These are phyloP conservation scores for Penicillium odoratum DNA, from an alignment of 495 filamentous ascomycete species.

Conservation along the genomic window DNA sequence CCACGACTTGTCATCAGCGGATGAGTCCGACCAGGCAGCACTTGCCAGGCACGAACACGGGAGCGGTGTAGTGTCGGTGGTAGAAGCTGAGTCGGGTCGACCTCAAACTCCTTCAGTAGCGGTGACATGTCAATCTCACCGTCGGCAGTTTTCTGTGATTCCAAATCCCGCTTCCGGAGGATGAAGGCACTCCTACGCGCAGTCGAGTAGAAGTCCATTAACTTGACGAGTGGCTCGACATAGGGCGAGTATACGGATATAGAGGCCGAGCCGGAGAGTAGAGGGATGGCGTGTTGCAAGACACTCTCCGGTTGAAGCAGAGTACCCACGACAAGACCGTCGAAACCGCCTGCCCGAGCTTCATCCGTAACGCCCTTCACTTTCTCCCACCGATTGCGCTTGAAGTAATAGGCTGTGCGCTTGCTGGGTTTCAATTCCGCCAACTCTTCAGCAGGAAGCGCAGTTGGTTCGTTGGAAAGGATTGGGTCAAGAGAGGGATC, in stretches of 20 bases:
- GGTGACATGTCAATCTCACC: constrained; percentile 38
- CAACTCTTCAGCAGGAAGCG: constrained; percentile 54
- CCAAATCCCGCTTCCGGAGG: constrained; percentile 36
- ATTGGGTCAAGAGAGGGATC: constrained; percentile 69
- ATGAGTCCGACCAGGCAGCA: constrained; percentile 88
- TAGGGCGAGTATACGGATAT: constrained; percentile 81
- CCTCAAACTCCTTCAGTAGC: constrained; percentile 68
- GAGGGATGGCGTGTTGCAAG: constrained; percentile 68
- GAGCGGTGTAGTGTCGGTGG: constrained; percentile 77
- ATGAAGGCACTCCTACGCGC: constrained; percentile 73
- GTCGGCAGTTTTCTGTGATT: constrained; percentile 23
- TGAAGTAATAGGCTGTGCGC: constrained; percentile 77
- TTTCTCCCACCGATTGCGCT: constrained; percentile 76
- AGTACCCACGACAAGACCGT: constrained; percentile 78
- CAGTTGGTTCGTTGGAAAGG: constrained; percentile 60
- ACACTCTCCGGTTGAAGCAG: constrained; percentile 78
- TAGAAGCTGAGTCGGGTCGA: constrained; percentile 81
- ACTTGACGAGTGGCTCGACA: constrained; percentile 69
- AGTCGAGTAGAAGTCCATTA: constrained; percentile 80
- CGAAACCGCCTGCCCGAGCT: constrained; percentile 72
- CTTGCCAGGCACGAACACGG: constrained; percentile 78
- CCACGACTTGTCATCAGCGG: constrained; percentile 87
- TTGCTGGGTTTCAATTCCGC: constrained; percentile 71
- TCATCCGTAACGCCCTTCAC: constrained; percentile 67
- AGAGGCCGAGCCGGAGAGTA: constrained; percentile 78